Percentiles rank a stretch among this genome's conserved stretches.
Conservation (phyloP, 345 rosid species). For the Jatropha curcas region DNA sequence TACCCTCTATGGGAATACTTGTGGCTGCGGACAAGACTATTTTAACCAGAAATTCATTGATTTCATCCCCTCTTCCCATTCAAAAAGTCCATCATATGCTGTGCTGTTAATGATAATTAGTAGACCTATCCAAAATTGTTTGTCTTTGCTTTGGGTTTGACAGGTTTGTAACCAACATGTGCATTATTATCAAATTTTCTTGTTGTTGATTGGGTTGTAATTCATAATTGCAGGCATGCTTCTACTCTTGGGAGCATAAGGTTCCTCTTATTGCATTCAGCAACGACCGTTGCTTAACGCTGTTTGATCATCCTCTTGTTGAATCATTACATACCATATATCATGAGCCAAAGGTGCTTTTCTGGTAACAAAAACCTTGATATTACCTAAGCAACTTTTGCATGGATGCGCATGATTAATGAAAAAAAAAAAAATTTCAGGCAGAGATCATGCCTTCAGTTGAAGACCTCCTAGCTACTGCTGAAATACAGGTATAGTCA, state of each 20-base stretch:
- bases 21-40: neutral
- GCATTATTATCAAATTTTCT: neutral
- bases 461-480: constrained; percentile 65
- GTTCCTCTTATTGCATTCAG: constrained; percentile 91
- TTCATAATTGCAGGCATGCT: constrained; percentile 54
- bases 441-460: constrained; percentile 85
- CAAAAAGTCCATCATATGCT: neutral
- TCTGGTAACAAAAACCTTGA: constrained; percentile 14
- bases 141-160: neutral
- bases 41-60: neutral
- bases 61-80: neutral
- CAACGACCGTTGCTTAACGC: constrained; percentile 76
- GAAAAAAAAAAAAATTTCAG: constrained; percentile 39
- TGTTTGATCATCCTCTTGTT: constrained; percentile 81
- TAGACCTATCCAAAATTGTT: neutral
- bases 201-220: neutral
- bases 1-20: neutral
- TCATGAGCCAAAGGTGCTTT: constrained; percentile 76
- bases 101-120: neutral
- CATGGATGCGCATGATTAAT: constrained; percentile 6
- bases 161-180: neutral
- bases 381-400: constrained; percentile 13
- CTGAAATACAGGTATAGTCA: constrained; percentile 76
- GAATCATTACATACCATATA: constrained; percentile 71
- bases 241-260: constrained; percentile 73